Base-by-base conservation (phyloP, 2,329 filamentous ascomycete species). In the Juglanconis sp. region DNA sequence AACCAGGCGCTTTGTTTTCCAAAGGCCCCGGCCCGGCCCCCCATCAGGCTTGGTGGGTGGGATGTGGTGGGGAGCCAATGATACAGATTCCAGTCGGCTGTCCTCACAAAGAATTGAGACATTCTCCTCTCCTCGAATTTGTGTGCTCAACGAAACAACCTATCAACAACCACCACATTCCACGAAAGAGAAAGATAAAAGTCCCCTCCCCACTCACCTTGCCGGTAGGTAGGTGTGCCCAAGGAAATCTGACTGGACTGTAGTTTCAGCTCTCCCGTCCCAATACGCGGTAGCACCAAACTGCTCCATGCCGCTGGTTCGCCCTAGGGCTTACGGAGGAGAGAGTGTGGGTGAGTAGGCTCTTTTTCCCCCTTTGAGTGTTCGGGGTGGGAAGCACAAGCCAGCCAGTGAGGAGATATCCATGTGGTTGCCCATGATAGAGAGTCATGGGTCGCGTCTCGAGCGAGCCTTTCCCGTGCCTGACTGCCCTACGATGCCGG, bases 261-360 rank as follows among this genome's bases (percentile, higher is more conserved):
- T 5, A 53, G 36, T 53, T 53, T 53, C 52, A 53, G 52, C 52
- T 53, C 31, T 15, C 36, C 30, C 32, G 24, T 53, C 52, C 52
- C 52, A 44, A 34, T 46, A 13, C 10, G 52, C 15, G 17, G 40
- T 53, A 44, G 30, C 40, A 35, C 36, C 35, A 53, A 30, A 50
- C 7, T 34, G 4, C 47, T 13, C 30, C 44, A 15, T 47, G 44
- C 44, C 44, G 44, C n/a, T 47, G n/a, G 44, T 15, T 15, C 15
- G 8, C 8, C 8, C 36, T 40, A 40, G 36, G 36, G 36, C 36
- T 40, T 40, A 40, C 36, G 36, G 13, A 40, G 36, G 36, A 40
- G 36, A 13, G 17, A 24, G 31, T 30, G 48, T 11, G 13, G n/a
- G 31, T 11, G 31, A 42, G 10, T 42, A 42, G 5, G 10, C n/a